Conservation (phyloP, 352 stramenopile species). For the Phytopythium ostracodes region DNA sequence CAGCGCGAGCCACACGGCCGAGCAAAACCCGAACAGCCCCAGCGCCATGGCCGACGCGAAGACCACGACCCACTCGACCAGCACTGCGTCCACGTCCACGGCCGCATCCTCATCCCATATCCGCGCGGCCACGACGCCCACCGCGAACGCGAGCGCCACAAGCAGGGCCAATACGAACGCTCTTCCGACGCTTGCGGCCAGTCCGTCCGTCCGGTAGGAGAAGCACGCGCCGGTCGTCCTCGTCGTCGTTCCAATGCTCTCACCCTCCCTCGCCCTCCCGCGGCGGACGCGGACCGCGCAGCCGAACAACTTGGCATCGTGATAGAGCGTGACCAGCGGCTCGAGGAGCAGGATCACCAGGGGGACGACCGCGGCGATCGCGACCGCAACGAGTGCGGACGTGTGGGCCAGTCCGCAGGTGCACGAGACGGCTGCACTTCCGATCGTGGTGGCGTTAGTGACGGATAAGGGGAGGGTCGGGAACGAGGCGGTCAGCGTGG, state of each 20-base stretch:
- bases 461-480: background rate
- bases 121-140: constrained; percentile 29
- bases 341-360: constrained; percentile 36
- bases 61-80: constrained; percentile 42
- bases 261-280: background rate
- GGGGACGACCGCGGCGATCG: constrained; percentile 36
- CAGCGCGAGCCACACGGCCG: constrained; percentile 29
- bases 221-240: background rate
- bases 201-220: constrained; percentile 2
- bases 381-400: constrained; percentile 35
- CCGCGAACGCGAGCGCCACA: constrained; percentile 25
- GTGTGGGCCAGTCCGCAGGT: constrained; percentile 38
- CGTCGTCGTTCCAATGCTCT: too few species aligned
- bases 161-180: constrained; percentile 28
- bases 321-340: constrained; percentile 61
- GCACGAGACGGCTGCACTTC: constrained; percentile 46
- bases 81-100: constrained; percentile 22
- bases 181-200: constrained; percentile 15
- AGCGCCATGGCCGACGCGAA: constrained; percentile 39
- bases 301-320: constrained; percentile 40
- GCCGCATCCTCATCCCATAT: constrained; percentile 10
- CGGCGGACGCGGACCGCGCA: background rate
- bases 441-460: constrained; percentile 18
- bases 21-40: constrained; percentile 43
- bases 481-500: constrained; percentile 1